Conservation (phyloP, 225 moss, liverwort and hornwort genomes). For the Ulota crispa region DNA sequence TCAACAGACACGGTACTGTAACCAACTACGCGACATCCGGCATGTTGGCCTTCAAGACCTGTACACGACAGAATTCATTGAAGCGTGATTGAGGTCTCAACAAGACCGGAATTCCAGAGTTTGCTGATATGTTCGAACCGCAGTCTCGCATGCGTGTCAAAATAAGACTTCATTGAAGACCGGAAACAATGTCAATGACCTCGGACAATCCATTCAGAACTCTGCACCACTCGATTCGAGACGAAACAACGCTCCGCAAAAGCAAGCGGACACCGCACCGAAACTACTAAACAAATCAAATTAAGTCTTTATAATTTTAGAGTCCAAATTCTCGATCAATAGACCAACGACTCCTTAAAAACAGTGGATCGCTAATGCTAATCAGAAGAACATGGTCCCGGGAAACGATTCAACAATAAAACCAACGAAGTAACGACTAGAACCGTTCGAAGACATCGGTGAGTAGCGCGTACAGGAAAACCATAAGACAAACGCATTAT, state of each 20-base stretch:
- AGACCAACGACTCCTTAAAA: neutral
- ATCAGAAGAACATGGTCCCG: constrained; percentile 2
- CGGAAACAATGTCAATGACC: neutral
- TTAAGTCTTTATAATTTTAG: neutral
- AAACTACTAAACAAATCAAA: neutral
- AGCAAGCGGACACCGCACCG: neutral
- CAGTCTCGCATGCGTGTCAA: neutral
- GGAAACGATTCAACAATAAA: neutral
- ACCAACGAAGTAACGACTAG: neutral
- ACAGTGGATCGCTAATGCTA: neutral
- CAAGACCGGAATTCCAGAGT: neutral
- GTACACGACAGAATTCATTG: neutral
- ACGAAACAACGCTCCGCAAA: neutral
- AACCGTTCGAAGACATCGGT: neutral
- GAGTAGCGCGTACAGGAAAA: neutral
- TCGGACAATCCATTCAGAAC: neutral
- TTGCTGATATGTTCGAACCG: neutral
- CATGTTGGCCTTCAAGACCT: neutral
- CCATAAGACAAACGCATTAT: neutral
- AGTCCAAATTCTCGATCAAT: neutral
- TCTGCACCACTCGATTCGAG: neutral
- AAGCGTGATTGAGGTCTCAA: neutral
- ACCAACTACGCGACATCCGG: neutral
- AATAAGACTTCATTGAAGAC: neutral
- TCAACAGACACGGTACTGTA: neutral